phyloP scores from a whole-genome alignment of 441 rosid genomes.

The Syzygium syzygioides region DNA sequence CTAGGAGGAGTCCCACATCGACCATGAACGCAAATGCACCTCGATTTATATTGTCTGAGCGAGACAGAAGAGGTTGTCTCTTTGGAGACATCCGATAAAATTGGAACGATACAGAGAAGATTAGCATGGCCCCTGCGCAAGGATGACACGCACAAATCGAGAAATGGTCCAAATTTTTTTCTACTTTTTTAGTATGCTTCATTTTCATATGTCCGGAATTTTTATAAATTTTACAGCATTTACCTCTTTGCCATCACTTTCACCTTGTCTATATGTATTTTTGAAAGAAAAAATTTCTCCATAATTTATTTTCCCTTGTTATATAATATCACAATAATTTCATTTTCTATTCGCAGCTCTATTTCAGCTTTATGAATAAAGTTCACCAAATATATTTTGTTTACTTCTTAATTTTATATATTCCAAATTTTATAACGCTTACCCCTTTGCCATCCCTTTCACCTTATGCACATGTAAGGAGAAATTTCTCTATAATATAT shows the following conservation, averaged over 20 bases:
- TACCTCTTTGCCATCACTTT: not conserved
- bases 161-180: constrained; percentile 29
- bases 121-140: constrained; percentile 43
- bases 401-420: no score
- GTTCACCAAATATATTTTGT: not conserved
- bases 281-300: rapidly evolving
- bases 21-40: not conserved
- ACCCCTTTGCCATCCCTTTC: not conserved
- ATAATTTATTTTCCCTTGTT: not conserved
- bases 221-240: not conserved
- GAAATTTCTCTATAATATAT: not conserved
- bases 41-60: rapidly evolving
- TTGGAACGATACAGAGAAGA: constrained; percentile 66
- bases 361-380: not conserved
- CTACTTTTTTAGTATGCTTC: not conserved
- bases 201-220: not conserved
- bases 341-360: not conserved
- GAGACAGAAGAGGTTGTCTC: not conserved
- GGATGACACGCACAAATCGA: constrained; percentile 39
- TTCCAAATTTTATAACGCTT: not conserved
- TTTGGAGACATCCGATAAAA: constrained; percentile 54
- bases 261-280: not conserved
- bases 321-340: not conserved
- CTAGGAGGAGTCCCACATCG: not conserved
- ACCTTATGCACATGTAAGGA: not conserved